Percentiles rank a stretch among this genome's conserved stretches.
Conservation (phyloP, 1,284 basidiomycete species). For the Pseudomicrostroma phylloplanum region DNA sequence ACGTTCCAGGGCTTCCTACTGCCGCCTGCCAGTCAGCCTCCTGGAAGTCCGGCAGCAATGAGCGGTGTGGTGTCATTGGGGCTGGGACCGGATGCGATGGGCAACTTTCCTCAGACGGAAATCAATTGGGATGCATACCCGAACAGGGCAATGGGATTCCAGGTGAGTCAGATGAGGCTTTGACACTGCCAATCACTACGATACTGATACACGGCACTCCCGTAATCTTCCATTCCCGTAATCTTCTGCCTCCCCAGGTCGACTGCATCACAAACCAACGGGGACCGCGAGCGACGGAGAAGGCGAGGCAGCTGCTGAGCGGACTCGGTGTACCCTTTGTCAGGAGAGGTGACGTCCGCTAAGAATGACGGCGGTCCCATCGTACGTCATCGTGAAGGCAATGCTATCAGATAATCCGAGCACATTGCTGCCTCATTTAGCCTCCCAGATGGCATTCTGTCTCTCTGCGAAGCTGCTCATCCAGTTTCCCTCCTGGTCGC, state of each 20-base stretch:
- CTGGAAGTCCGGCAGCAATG: conserved; percentile 60
- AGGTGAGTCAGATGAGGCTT: conserved; percentile 13
- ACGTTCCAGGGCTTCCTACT: conserved; percentile 79
- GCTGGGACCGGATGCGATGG: conserved; percentile 74
- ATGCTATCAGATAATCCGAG: no score
- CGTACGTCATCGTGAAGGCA: no score
- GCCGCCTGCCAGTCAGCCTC: conserved; percentile 55
- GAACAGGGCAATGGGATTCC: conserved; percentile 41
- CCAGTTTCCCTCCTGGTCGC: no score
- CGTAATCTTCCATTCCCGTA: neutral
- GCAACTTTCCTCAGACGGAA: conserved; percentile 67
- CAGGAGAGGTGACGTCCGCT: conserved; percentile 30
- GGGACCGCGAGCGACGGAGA: conserved; percentile 39
- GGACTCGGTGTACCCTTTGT: conserved; percentile 48
- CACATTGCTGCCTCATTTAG: no score
- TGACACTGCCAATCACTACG: neutral
- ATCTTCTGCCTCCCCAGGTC: conserved; percentile 19
- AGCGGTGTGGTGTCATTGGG: conserved; percentile 85
- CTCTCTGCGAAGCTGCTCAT: no score
- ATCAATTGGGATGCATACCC: conserved; percentile 49
- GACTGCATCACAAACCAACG: conserved; percentile 49
- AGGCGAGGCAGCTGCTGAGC: conserved; percentile 39
- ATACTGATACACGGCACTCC: neutral
- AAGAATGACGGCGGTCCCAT: neutral
- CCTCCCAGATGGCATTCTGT: no score